A percentile compares a stretch with the other conserved stretches of the same genome.
These are phyloP conservation scores for Aspergillus aculeatinus DNA, from an alignment of 2,329 filamentous ascomycete genomes.

Conservation along the genomic window DNA sequence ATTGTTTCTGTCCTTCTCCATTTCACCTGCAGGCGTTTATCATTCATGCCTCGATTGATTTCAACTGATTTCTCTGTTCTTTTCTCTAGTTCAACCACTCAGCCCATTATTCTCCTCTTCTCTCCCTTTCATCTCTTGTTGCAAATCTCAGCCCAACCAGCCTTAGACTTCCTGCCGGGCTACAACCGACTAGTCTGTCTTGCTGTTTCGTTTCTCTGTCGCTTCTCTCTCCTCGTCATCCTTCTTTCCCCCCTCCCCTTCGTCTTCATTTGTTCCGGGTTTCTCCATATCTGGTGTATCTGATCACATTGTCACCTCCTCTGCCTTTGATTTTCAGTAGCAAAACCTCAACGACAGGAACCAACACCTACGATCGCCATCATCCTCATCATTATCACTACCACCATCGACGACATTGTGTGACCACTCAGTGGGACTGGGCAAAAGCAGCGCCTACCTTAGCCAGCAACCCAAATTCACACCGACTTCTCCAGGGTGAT, in stretches of 20 bases:
- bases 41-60: conserved; percentile 6
- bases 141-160: conserved; percentile 1
- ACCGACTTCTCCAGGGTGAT: conserved; percentile 21
- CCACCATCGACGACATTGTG: conserved; percentile 1
- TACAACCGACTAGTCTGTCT: conserved; percentile 1
- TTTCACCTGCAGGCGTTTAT: background rate
- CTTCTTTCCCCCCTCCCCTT: background rate
- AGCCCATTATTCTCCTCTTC: conserved; percentile 4
- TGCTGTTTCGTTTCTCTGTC: background rate
- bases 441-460: conserved; percentile 11
- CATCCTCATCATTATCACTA: background rate
- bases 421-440: conserved; percentile 10
- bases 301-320: conserved; percentile 7
- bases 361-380: background rate
- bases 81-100: conserved; percentile 6
- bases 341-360: background rate
- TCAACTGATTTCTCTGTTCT: background rate
- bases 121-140: conserved; percentile 2
- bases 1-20: background rate
- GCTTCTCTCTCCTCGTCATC: background rate
- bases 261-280: background rate
- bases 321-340: conserved; percentile 7
- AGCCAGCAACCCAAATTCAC: conserved; percentile 18
- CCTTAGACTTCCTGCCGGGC: conserved; percentile 4
- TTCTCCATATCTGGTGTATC: conserved; percentile 1